Conservation (phyloP, 441 rosid species). For the Biscutella laevigata region DNA sequence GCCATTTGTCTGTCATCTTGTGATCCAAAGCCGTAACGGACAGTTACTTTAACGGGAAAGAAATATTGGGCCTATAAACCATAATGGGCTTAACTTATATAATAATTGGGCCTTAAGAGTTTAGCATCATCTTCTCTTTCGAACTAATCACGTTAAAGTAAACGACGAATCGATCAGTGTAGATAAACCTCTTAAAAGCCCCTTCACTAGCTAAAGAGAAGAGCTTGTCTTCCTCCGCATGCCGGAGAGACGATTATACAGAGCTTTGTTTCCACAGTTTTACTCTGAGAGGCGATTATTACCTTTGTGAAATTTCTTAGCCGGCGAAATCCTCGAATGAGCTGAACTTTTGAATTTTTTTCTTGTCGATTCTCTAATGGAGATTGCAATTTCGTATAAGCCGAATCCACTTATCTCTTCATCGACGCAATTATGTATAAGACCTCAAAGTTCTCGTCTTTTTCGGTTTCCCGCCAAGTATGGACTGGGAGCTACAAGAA, state of each 20-base stretch:
- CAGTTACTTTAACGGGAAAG: no score
- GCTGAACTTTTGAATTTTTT: not conserved
- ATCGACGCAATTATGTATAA: conserved; percentile 18
- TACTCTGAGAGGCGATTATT: not conserved
- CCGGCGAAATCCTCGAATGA: not conserved
- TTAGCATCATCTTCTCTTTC: not conserved
- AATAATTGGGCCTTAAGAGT: not conserved
- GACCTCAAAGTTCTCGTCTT: conserved; percentile 19
- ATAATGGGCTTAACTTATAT: no score
- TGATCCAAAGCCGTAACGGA: no score
- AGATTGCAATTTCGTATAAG: conserved; percentile 27
- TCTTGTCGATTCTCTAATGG: conserved; percentile 18
- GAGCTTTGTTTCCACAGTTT: not conserved
- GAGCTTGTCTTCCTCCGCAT: not conserved
- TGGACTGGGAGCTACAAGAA: conserved; percentile 25
- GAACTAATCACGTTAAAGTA: not conserved
- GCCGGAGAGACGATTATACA: conserved; percentile 13
- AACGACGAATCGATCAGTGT: not conserved
- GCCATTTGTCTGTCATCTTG: not conserved
- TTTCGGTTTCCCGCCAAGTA: conserved; percentile 29
- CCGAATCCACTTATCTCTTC: conserved; percentile 38
- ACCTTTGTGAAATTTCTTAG: not conserved
- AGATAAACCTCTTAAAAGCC: conserved; percentile 22
- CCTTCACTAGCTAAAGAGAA: conserved; percentile 3
- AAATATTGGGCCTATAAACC: not conserved